These are phyloP conservation scores for Phytophthora crassamura DNA, from an alignment of 352 stramenopile species.

Conservation along the genomic window DNA sequence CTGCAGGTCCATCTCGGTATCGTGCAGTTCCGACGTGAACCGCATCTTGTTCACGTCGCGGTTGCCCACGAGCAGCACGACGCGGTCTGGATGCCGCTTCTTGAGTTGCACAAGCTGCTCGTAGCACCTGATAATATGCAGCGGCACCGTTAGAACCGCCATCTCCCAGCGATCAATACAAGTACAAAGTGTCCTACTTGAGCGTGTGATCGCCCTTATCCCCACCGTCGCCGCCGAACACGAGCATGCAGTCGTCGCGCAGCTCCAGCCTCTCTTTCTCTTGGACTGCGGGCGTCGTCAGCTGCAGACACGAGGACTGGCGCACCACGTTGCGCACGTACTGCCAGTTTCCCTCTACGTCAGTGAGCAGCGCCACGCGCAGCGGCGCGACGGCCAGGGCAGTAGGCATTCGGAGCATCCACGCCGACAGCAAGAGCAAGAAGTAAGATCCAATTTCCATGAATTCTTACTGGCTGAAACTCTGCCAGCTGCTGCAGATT, in stretches of 20 bases:
- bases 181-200: conserved; percentile 40
- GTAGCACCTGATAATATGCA: conserved; percentile 56
- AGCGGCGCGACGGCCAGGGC: conserved; percentile 13
- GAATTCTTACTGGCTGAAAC: conserved; percentile 2
- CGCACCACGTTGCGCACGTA: conserved; percentile 76
- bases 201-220: conserved; percentile 93
- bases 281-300: conserved; percentile 22
- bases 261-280: conserved; percentile 61
- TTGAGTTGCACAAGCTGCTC: conserved; percentile 89
- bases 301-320: conserved; percentile 66
- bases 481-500: neutral
- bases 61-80: conserved; percentile 94
- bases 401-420: conserved; percentile 7
- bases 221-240: conserved; percentile 92
- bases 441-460: conserved; percentile 4
- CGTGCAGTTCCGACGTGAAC: conserved; percentile 81
- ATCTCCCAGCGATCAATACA: neutral
- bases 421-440: neutral
- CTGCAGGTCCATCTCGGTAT: conserved; percentile 70
- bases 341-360: conserved; percentile 83
- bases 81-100: conserved; percentile 83
- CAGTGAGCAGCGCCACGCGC: conserved; percentile 77
- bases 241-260: conserved; percentile 75
- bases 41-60: conserved; percentile 95
- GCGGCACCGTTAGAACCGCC: too few relatives aligned